Conservation (phyloP, 148 eudicot genomes). For the Agrostemma githago region DNA sequence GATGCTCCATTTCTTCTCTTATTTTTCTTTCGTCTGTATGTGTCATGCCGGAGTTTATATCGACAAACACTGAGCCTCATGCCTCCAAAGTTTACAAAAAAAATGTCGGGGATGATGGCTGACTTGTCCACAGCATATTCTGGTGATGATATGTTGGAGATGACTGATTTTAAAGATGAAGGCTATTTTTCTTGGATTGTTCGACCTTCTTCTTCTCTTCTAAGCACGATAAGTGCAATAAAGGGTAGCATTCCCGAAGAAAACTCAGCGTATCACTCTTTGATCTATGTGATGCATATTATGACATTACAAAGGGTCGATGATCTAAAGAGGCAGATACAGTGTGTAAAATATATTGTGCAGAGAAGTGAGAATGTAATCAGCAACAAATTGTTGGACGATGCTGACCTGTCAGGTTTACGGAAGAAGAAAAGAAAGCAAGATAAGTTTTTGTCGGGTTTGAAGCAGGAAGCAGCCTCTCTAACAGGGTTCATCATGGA, state of each 20-base stretch:
- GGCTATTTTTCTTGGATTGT: conserved; percentile 75
- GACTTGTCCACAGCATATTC: conserved; percentile 57
- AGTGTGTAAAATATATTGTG: conserved; percentile 49
- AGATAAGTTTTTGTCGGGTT: conserved; percentile 30
- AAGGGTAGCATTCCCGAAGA: conserved; percentile 35
- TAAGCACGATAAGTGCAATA: conserved; percentile 34
- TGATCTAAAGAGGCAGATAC: conserved; percentile 71
- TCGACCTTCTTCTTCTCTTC: conserved; percentile 61
- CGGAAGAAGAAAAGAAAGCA: conserved; percentile 37
- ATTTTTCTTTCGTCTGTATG: conserved; percentile 69
- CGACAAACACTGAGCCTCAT: conserved; percentile 67
- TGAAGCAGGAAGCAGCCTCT: conserved; percentile 63
- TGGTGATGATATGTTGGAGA: conserved; percentile 64
- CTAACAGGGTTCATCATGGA: conserved; percentile 59
- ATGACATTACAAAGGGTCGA: conserved; percentile 88
- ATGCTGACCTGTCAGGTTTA: conserved; percentile 22
- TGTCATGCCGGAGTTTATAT: conserved; percentile 61
- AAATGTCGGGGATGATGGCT: conserved; percentile 53
- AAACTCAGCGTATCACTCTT: conserved; percentile 34
- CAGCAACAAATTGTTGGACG: conserved; percentile 30
- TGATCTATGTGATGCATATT: conserved; percentile 57
- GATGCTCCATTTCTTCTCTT: conserved; percentile 43
- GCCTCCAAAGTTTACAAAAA: conserved; percentile 60
- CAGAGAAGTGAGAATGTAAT: conserved; percentile 33
- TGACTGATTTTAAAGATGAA: conserved; percentile 39